Evolutionary conservation across 2,329 filamentous ascomycete genomes (phyloP), one percentile per base, ranked within the genome.

Genomic region (Leptographium procerum): DNA sequence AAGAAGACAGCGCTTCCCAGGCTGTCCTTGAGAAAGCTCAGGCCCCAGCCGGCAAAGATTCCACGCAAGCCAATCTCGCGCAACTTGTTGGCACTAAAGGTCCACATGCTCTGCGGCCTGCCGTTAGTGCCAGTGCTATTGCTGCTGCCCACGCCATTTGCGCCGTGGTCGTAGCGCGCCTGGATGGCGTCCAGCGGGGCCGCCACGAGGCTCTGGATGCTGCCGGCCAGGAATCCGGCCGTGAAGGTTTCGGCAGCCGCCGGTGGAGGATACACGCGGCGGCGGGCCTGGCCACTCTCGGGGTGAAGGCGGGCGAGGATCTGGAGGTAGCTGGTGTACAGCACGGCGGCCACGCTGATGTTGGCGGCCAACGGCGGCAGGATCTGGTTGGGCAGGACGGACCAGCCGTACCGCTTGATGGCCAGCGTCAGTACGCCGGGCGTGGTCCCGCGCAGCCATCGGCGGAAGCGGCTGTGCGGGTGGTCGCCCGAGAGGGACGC

Each of bases 131-230:
- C 16, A 24, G 13, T 7, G 56, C 58, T 61, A 26, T 67, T 69
- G 13, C 71, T 71, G 52, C 73, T 73, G 40, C 64, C 70, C 22
- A 72, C 68, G 64, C 54, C 50, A 48, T 79, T 64, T 40, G 79
- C 76, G 1, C 72, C 71, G 63, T 81, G 78, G 64, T 88, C 85
- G 69, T 88, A 90, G 10, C 87, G 79, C 5, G 86, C 84, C 65
- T 89, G 86, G 3, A 91, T 80, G 0, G 88, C 88, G 63, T 91
- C 88, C 8, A 91, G 75, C 0, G 88, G 88, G 0, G 87, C 88
- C 0, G 87, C 88, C 11, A 90, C 69, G 19, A 90, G 66, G 61
- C 85, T 88, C 70, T 91, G 87, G 1, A 90, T 69, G 1, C 76
- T 76, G 0, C 88, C 88, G 0, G 87, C 88, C 0, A 87, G 70